Conservation (phyloP, 2,329 filamentous ascomycete genomes). For the Microdochium bolleyi region DNA sequence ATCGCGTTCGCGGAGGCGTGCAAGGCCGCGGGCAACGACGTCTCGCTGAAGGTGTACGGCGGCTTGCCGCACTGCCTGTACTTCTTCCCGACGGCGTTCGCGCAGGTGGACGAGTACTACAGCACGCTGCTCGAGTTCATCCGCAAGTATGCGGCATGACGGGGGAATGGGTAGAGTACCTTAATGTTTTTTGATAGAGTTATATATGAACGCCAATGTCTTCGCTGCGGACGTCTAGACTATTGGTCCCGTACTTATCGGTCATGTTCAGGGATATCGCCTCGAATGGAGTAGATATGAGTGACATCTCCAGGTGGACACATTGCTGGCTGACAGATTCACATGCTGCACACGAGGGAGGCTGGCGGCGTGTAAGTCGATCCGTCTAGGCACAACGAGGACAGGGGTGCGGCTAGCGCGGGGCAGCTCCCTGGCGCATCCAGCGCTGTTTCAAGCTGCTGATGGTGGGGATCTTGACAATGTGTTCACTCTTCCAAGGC, state of each 20-base stretch:
- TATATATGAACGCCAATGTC: no score
- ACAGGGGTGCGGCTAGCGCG: not conserved
- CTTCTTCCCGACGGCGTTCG: not conserved
- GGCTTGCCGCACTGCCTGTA: slow-evolving; percentile 27
- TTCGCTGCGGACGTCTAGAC: no score
- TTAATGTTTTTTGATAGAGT: no score
- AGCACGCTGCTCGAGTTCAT: not conserved
- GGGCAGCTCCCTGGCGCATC: not conserved
- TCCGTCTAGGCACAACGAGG: not conserved
- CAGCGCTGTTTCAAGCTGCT: not conserved
- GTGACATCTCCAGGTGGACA: no score
- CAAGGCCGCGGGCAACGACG: slow-evolving; percentile 2
- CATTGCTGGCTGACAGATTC: no score
- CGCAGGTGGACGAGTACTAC: not conserved
- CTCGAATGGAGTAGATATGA: no score
- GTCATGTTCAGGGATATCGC: no score
- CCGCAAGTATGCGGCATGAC: not conserved
- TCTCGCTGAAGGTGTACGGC: slow-evolving; percentile 20
- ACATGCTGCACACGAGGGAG: not conserved
- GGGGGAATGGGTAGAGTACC: not conserved
- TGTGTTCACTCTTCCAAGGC: not conserved
- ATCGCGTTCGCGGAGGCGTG: slow-evolving; percentile 26
- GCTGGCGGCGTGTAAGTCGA: not conserved
- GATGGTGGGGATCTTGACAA: not conserved
- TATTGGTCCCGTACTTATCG: no score